Conservation (phyloP, 2,329 filamentous ascomycete genomes). For the Calonectria pseudoreteaudii region DNA sequence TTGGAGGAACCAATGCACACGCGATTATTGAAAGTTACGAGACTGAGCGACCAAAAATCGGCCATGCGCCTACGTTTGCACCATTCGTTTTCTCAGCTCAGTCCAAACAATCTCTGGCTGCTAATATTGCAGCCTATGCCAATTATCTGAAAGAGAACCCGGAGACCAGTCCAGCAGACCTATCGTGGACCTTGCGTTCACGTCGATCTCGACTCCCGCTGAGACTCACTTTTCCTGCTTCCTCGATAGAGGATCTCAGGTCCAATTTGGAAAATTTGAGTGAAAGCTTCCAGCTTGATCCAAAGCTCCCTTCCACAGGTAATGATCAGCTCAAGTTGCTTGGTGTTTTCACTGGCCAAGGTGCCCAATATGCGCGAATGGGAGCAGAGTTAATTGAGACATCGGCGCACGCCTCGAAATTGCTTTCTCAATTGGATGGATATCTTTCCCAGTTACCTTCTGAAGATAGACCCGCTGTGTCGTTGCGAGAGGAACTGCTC, state of each 20-base stretch:
- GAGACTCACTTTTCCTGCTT: neutral
- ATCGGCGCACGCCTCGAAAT: constrained; percentile 14
- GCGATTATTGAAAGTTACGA: constrained; percentile 45
- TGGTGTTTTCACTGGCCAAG: constrained; percentile 50
- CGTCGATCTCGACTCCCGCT: neutral
- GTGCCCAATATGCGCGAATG: constrained; percentile 50
- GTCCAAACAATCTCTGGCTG: neutral
- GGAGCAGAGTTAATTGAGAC: constrained; percentile 39
- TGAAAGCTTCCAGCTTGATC: neutral
- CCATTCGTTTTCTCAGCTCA: constrained; percentile 24
- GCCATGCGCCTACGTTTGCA: neutral
- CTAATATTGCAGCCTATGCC: neutral
- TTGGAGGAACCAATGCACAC: constrained; percentile 58
- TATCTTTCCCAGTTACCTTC: constrained; percentile 33
- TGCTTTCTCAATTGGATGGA: constrained; percentile 37
- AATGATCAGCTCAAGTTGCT: constrained; percentile 27
- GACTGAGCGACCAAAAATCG: neutral
- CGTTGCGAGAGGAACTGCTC: constrained; percentile 10
- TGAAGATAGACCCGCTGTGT: constrained; percentile 40
- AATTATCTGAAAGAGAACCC: neutral
- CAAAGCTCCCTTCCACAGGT: constrained; percentile 21
- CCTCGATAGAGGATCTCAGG: constrained; percentile 12
- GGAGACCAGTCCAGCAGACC: neutral
- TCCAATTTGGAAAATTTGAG: constrained; percentile 37
- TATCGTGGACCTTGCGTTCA: neutral